A percentile compares a stretch with the other conserved stretches of the same genome.
Evolutionary conservation across 2,329 filamentous ascomycete species (phyloP).

Genomic region (Venturia aucupariae): DNA sequence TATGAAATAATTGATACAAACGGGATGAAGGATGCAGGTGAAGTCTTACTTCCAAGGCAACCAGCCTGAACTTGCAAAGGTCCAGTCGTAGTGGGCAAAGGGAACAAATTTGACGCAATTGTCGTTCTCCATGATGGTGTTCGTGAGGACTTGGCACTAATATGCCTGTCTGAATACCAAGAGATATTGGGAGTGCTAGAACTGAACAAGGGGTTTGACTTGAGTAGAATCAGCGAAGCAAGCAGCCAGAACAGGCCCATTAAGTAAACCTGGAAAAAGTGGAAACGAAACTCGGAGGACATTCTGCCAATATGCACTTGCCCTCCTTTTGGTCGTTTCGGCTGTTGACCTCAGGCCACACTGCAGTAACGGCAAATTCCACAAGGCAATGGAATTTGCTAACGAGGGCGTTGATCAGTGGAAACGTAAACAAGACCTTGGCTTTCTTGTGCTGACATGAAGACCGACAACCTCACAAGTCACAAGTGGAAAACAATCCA

Average conservation of each 20-base stretch:
- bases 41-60: slow-evolving; percentile 11
- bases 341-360: neutral
- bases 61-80: neutral
- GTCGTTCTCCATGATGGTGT: neutral
- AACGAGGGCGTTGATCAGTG: neutral
- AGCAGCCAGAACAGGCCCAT: neutral
- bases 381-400: neutral
- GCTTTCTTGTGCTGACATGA: neutral
- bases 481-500: no score
- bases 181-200: neutral
- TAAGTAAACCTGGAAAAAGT: neutral
- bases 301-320: no score
- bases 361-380: neutral
- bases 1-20: no score
- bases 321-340: neutral
- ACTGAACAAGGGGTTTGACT: neutral
- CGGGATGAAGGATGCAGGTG: no score
- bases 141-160: neutral
- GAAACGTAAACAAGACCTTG: neutral
- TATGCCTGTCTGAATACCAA: neutral
- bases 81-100: slow-evolving; percentile 8
- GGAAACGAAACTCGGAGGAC: no score
- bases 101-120: slow-evolving; percentile 10
- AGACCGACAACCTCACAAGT: no score
- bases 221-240: neutral